A percentile compares a stretch with the other conserved stretches of the same genome.
Evolutionary conservation across 106 monocot species (phyloP).

Genomic region (Allium sativum): DNA sequence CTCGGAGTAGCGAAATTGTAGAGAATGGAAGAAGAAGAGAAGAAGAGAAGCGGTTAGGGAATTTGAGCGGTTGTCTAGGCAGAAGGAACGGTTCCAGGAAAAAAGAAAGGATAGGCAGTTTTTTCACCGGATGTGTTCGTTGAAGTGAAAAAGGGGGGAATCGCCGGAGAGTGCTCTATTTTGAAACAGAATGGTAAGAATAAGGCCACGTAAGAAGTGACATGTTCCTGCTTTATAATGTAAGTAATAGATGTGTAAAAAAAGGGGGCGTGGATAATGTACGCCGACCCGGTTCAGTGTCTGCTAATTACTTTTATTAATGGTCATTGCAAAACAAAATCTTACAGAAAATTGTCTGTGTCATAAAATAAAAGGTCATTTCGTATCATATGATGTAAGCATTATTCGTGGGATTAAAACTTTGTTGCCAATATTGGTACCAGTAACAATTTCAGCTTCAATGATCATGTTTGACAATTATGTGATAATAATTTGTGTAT

Average conservation of each 20-base stretch:
- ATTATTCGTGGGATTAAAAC: background rate
- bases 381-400: background rate
- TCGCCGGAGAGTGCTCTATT: no score
- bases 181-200: no score
- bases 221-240: no score
- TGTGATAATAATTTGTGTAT: conserved; percentile 5
- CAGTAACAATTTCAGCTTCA: background rate
- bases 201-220: no score
- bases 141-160: no score
- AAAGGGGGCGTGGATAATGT: background rate
- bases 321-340: conserved; percentile 4
- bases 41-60: no score
- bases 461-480: background rate
- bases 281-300: conserved; percentile 5
- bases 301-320: conserved; percentile 16
- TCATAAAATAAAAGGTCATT: conserved; percentile 7
- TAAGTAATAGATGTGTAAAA: background rate
- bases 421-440: background rate
- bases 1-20: no score
- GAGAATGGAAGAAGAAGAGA: no score
- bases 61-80: no score
- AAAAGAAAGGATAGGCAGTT: no score
- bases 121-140: no score
- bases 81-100: no score
- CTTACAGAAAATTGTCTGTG: conserved; percentile 1